A percentile compares a stretch with the other conserved stretches of the same genome.
These are phyloP conservation scores for Rhododendron williamsianum DNA, from an alignment of 148 eudicot genomes.

Conservation along the genomic window DNA sequence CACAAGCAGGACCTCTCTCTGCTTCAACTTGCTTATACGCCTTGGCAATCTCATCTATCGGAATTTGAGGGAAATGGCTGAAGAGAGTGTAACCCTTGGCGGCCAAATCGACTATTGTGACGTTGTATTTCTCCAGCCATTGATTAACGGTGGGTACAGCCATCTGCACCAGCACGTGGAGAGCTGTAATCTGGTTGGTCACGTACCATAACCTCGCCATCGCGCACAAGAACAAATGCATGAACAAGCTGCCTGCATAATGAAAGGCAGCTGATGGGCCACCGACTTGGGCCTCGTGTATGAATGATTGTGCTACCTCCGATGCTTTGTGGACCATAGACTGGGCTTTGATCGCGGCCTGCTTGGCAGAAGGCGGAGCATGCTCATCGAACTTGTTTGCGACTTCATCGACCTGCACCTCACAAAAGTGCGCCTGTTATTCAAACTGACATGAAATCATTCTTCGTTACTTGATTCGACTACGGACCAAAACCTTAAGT, in stretches of 20 bases:
- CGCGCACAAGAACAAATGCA: conserved; percentile 20
- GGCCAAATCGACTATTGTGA: conserved; percentile 14
- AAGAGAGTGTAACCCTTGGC: conserved; percentile 39
- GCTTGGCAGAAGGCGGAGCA: conserved; percentile 50
- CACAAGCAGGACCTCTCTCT: conserved; percentile 15
- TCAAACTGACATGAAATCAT: neutral
- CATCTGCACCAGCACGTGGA: conserved; percentile 37
- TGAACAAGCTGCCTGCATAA: conserved; percentile 26
- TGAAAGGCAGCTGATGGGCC: conserved; percentile 44
- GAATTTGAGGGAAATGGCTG: conserved; percentile 41
- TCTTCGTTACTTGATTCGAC: neutral
- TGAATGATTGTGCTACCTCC: conserved; percentile 12
- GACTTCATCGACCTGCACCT: conserved; percentile 40
- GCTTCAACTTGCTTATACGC: conserved; percentile 45
- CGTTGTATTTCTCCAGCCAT: conserved; percentile 53
- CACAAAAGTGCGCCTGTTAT: neutral
- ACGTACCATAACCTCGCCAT: conserved; percentile 34
- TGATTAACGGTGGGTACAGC: conserved; percentile 38
- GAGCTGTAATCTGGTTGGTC: conserved; percentile 28
- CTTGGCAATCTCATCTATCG: conserved; percentile 49
- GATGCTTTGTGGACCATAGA: conserved; percentile 21
- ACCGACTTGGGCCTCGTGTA: conserved; percentile 27
- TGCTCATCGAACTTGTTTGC: conserved; percentile 38
- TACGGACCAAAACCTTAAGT: neutral
- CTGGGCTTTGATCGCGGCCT: conserved; percentile 21